phyloP scores from a whole-genome alignment of 2,329 filamentous ascomycete genomes.

The Aspergillus piperis region DNA sequence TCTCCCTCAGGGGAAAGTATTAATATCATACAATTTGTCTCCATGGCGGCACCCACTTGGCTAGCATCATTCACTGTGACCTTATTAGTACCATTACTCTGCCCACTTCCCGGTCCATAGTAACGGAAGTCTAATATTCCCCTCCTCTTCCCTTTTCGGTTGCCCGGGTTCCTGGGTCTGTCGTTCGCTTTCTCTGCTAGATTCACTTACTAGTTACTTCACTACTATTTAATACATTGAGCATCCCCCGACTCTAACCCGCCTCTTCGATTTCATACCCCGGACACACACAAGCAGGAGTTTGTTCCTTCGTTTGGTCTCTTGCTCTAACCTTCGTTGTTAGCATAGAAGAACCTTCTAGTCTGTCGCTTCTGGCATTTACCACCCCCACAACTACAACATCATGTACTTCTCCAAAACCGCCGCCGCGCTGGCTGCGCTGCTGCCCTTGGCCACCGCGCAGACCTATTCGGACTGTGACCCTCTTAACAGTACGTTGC shows the following conservation, averaged over 20 bases:
- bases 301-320: not conserved
- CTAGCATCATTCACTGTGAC: constrained; percentile 3
- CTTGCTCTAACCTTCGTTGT: not conserved
- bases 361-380: not conserved
- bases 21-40: constrained; percentile 13
- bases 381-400: constrained; percentile 1
- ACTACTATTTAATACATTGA: constrained; percentile 12
- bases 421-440: constrained; percentile 32
- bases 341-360: not conserved
- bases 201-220: constrained; percentile 10
- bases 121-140: constrained; percentile 10
- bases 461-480: constrained; percentile 80
- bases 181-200: constrained; percentile 1
- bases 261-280: constrained; percentile 3
- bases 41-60: constrained; percentile 8
- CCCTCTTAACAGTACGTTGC: constrained; percentile 49
- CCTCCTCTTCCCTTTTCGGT: constrained; percentile 7
- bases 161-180: constrained; percentile 6
- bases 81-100: constrained; percentile 1
- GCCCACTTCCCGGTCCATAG: constrained; percentile 3
- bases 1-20: constrained; percentile 12
- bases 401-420: constrained; percentile 37
- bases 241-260: not conserved
- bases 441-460: constrained; percentile 48
- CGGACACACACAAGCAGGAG: not conserved